Conservation (phyloP, 768 basidiomycete species). For the Russula ochroleuca region DNA sequence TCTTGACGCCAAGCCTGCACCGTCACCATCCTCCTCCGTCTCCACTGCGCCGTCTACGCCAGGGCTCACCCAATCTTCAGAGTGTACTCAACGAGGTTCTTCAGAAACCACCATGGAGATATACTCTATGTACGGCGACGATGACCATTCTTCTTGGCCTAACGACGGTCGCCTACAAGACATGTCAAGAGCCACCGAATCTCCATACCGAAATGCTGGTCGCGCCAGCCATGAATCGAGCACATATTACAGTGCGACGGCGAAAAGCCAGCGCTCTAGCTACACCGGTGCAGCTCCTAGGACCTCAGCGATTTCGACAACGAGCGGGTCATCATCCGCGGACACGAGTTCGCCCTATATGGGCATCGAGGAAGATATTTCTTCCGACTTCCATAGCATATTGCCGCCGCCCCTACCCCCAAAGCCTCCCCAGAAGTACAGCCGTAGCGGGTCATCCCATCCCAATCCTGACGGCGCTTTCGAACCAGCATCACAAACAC, state of each 20-base stretch:
- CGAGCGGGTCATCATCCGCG: slow-evolving; percentile 30
- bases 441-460: neutral
- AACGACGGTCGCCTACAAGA: slow-evolving; percentile 37
- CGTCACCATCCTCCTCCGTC: slow-evolving; percentile 16
- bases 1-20: slow-evolving; percentile 4
- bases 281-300: slow-evolving; percentile 37
- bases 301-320: slow-evolving; percentile 35
- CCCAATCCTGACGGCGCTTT: slow-evolving; percentile 8
- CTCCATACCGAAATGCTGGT: slow-evolving; percentile 9
- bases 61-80: slow-evolving; percentile 36
- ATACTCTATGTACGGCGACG: slow-evolving; percentile 82
- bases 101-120: slow-evolving; percentile 78
- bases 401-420: slow-evolving; percentile 8
- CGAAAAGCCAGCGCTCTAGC: slow-evolving; percentile 18
- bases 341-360: slow-evolving; percentile 20
- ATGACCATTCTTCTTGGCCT: slow-evolving; percentile 32
- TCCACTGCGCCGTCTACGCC: slow-evolving; percentile 32
- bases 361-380: slow-evolving; percentile 14
- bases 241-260: slow-evolving; percentile 20
- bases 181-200: slow-evolving; percentile 27
- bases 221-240: slow-evolving; percentile 19
- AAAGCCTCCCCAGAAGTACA: slow-evolving; percentile 2
- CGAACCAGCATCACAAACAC: slow-evolving; percentile 10
- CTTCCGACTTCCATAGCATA: neutral
- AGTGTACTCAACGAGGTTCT: slow-evolving; percentile 48